Base-by-base conservation (phyloP, 2,329 filamentous ascomycete species). In the Samsoniella hepiali region DNA sequence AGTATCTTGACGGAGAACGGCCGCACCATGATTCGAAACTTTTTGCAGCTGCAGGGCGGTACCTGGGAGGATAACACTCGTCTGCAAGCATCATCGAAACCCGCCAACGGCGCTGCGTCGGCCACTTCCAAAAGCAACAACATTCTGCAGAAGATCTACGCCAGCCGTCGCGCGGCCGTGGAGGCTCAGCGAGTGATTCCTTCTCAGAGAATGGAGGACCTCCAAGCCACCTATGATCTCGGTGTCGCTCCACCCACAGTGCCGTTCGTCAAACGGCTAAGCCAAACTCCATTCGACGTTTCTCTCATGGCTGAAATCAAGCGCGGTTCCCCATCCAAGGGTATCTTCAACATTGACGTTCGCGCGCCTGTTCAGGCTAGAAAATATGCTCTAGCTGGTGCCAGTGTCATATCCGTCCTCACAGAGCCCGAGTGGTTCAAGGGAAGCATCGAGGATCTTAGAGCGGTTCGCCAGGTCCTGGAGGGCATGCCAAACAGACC, bases 381-480 rank as follows among this genome's bases (percentile, higher is more conserved):
- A 67, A 92, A 90, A 68, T 99, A 99, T 75, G 95, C 96, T 10
- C 84, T 95, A 58, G 93, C 95, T 7, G 96, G 95, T 15, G 95
- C 95, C 55, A 98, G 94, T 73, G 92, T 96, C 45, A 99, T 99
- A 68, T 98, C 95, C 1, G 95, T 99, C n/a, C 84, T 99, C 54
- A 99, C 95, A 0, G 95, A 99, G 77, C 95, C 96, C 0, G 91
- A 98, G 72, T 99, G 95, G 95, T 99, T 99, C 82, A 98, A 97
- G 78, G 95, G 95, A 55, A 96, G 90, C 76, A 93, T 99, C 65
- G 94, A 99, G 64, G 95, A 99, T 73, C 79, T 99, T 61, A 87
- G 91, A 65, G 87, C 89, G 40, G 95, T 98, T 36, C 87, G 95
- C 51, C 91, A 94, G 75, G 93, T 91, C 56, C 80, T 99, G n/a